These are phyloP conservation scores for Trametes cinnabarina DNA, from an alignment of 768 basidiomycete species.

Conservation along the genomic window DNA sequence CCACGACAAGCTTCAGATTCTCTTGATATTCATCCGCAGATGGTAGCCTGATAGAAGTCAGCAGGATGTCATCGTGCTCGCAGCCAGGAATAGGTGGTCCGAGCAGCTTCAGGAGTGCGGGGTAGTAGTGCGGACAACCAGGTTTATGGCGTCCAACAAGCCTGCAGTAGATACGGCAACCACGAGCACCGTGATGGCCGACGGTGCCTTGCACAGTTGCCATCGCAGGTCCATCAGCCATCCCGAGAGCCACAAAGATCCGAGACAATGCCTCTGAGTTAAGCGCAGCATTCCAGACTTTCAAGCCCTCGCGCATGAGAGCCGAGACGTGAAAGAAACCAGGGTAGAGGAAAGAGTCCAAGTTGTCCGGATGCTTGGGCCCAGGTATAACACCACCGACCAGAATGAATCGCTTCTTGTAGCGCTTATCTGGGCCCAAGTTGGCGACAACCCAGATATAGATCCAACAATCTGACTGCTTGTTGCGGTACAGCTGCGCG, in stretches of 20 bases:
- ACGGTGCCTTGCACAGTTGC: constrained; percentile 32
- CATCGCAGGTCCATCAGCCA: constrained; percentile 16
- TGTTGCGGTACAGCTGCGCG: constrained; percentile 29
- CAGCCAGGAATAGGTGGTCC: constrained; percentile 26
- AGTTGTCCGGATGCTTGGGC: constrained; percentile 32
- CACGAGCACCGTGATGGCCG: constrained; percentile 35
- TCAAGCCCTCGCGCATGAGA: constrained; percentile 27
- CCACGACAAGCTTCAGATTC: constrained; percentile 34
- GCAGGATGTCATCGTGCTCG: constrained; percentile 30
- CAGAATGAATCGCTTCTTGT: constrained; percentile 29
- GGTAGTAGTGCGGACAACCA: constrained; percentile 37
- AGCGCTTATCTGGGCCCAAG: constrained; percentile 24
- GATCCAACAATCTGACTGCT: constrained; percentile 35
- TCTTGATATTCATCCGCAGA: background rate
- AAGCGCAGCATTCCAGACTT: constrained; percentile 27
- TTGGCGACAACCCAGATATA: constrained; percentile 30
- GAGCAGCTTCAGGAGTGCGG: constrained; percentile 29
- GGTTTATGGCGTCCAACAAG: constrained; percentile 32
- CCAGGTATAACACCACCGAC: constrained; percentile 31
- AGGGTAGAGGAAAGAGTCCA: constrained; percentile 34
- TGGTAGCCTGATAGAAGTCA: background rate
- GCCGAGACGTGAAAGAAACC: constrained; percentile 30
- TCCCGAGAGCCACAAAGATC: background rate
- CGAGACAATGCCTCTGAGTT: background rate
- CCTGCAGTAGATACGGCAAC: constrained; percentile 37